phyloP scores from a whole-genome alignment of 306 rosid genomes.

The Castanea sativa region DNA sequence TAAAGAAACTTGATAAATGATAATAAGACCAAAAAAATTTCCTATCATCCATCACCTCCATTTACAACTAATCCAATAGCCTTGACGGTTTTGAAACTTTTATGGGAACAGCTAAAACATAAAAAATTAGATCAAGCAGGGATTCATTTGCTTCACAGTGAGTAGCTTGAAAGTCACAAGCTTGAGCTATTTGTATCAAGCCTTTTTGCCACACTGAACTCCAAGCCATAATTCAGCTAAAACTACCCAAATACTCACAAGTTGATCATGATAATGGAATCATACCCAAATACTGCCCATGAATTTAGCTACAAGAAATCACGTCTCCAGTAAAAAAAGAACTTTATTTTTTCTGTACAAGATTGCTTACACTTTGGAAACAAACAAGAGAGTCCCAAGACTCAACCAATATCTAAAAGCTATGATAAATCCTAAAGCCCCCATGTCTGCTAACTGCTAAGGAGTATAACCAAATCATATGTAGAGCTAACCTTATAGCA shows the following conservation, averaged over 20 bases:
- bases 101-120: neutral
- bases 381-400: neutral
- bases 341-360: neutral
- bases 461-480: neutral
- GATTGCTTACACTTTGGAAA: neutral
- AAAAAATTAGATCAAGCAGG: neutral
- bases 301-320: neutral
- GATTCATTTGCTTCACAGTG: neutral
- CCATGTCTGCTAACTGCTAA: neutral
- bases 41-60: neutral
- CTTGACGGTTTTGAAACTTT: neutral
- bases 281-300: neutral
- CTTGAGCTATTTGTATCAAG: neutral
- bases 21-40: neutral
- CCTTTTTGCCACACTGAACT: neutral
- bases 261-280: neutral
- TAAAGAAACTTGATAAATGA: neutral
- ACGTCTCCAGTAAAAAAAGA: neutral
- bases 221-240: neutral
- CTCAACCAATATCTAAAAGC: neutral
- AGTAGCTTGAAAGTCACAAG: neutral
- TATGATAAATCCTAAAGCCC: neutral
- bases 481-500: neutral
- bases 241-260: neutral
- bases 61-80: neutral